Evolutionary conservation across 2,329 filamentous ascomycete genomes (phyloP), one percentile per base, ranked within the genome.

Genomic region (Escovopsis weberi): DNA sequence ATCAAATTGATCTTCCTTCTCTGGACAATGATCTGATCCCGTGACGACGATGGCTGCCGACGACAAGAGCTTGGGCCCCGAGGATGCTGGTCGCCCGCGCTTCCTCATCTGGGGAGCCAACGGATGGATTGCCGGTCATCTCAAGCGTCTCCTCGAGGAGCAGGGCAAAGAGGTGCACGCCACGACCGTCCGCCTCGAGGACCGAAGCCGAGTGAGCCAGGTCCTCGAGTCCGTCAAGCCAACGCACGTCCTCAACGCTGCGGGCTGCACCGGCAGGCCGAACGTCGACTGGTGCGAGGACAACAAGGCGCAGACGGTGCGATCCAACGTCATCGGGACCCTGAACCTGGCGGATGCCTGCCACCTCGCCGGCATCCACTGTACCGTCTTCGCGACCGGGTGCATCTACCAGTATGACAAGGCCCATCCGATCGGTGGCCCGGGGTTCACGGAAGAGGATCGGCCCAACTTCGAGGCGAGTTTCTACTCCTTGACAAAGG

Each of bases 281-380:
- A 82, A 82, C 49, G 76, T 81, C 56, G 78, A 82, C 60, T 81
- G 77, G 77, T 82, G 78, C 53, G 79, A 83, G 62, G 74, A 79
- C 54, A 72, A 82, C 64, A 79, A 74, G 61, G 72, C 78, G 58
- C 72, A 74, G 43, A 82, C 78, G 6, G 72, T 82, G 55, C 69
- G 77, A 45, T 79, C 73, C 56, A 83, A 83, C 53, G 77, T 77
- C 43, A 70, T 81, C 38, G 78, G 78, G 42, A 74, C 76, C 33
- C 55, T 80, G 49, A 80, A 78, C 55, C 59, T 82, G 52, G 66
- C 75, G 32, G 76, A 82, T 55, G 67, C 64, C 57, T 82, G 78
- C 60, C 73, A 64, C 51, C 61, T 70, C 48, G 66, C 66, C 44
- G 68, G 67, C 49, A 68, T 82, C 42, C 78, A 82, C 57, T 67